phyloP scores from a whole-genome alignment of 176 grass and related monocot genomes.

The Oryza coarctata region DNA sequence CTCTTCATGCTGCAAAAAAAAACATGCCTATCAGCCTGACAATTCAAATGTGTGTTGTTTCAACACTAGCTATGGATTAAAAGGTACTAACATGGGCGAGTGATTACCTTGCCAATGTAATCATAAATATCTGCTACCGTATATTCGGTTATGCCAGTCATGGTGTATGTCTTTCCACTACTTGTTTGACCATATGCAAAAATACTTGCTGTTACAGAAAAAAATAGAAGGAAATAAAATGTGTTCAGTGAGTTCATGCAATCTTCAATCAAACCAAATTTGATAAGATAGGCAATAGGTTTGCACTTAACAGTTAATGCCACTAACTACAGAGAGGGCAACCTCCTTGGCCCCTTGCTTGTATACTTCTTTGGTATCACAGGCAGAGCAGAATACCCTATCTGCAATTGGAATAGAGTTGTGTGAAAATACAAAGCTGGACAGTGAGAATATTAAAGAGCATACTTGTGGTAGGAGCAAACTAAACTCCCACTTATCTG shows the following conservation, averaged over 20 bases:
- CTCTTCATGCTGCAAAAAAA: conserved; percentile 74
- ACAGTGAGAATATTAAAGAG: conserved; percentile 28
- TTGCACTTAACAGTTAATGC: conserved; percentile 85
- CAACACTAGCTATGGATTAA: neutral
- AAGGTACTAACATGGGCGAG: neutral
- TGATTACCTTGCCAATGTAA: conserved; percentile 80
- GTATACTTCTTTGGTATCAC: conserved; percentile 73
- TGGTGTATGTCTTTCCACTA: conserved; percentile 98
- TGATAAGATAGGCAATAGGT: conserved; percentile 5
- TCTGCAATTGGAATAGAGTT: conserved; percentile 50
- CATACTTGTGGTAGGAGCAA: conserved; percentile 33
- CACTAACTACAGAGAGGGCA: conserved; percentile 91
- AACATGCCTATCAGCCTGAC: neutral
- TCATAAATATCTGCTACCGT: conserved; percentile 92
- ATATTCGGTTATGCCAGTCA: conserved; percentile 90
- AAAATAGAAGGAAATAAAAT: conserved; percentile 5
- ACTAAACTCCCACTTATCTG: neutral
- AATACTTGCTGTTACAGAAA: conserved; percentile 65
- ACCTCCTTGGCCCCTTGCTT: conserved; percentile 80
- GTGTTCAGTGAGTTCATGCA: conserved; percentile 13
- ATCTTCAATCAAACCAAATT: conserved; percentile 7
- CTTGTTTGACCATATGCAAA: conserved; percentile 99
- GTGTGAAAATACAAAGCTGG: conserved; percentile 30
- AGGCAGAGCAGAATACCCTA: conserved; percentile 76
- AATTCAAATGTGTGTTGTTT: neutral